Evolutionary conservation across 2,329 filamentous ascomycete species (phyloP).

Genomic region (Aureobasidium sp.): DNA sequence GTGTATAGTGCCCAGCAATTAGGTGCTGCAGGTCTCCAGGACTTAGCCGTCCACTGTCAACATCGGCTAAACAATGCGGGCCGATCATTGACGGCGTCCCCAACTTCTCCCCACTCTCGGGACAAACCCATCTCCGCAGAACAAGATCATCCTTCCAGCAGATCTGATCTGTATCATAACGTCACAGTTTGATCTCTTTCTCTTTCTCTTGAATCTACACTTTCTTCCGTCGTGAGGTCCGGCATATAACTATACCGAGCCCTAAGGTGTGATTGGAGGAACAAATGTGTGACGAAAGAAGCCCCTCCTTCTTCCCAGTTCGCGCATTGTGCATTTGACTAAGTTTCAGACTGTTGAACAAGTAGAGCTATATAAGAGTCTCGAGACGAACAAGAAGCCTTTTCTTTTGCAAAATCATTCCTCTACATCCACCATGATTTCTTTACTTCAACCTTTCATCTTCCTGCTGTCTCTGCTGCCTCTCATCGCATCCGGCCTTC

Average conservation of each 20-base stretch:
- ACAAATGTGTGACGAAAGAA: background rate
- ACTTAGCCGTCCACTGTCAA: background rate
- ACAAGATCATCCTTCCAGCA: background rate
- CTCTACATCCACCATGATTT: background rate
- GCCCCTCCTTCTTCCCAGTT: background rate
- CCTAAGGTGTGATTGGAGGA: background rate
- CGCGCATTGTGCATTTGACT: background rate
- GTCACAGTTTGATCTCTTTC: background rate
- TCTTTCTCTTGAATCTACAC: background rate
- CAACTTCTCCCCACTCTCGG: background rate
- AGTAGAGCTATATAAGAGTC: background rate
- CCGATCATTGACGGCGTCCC: background rate
- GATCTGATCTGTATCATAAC: background rate
- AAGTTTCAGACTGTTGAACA: background rate
- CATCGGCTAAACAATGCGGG: background rate
- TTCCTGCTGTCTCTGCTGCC: background rate
- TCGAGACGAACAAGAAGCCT: background rate
- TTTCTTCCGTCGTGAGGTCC: background rate
- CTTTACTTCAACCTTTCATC: background rate
- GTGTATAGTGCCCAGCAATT: background rate
- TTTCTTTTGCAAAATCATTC: background rate
- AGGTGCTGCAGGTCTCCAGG: background rate
- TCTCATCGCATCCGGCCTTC: background rate
- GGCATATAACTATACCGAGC: background rate
- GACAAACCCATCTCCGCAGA: background rate